Conservation (phyloP, 352 stramenopile species). For the Globisporangium paroecandrum region DNA sequence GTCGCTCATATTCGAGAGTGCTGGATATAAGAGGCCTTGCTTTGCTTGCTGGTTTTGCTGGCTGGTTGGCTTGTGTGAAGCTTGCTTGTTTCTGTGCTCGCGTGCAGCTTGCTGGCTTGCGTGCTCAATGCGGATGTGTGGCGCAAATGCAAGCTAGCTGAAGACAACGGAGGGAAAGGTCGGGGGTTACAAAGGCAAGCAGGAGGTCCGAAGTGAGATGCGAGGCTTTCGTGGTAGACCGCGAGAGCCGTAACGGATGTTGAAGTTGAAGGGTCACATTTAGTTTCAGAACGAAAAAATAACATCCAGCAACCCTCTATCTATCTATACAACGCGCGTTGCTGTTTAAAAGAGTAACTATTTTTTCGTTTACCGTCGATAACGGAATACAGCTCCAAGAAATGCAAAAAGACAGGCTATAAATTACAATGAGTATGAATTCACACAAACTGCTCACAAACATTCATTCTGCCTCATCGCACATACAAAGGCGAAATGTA, state of each 20-base stretch:
- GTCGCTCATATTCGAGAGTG: slow-evolving; percentile 24
- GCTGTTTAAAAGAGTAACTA: too few species aligned
- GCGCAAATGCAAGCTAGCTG: slow-evolving; percentile 2
- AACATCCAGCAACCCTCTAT: too few species aligned
- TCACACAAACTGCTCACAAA: too few species aligned
- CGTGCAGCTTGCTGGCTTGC: neutral
- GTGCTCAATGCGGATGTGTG: slow-evolving; percentile 10
- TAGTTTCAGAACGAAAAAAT: neutral
- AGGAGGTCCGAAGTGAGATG: neutral
- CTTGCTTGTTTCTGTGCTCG: neutral
- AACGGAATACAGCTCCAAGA: too few species aligned
- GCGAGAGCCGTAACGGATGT: slow-evolving; percentile 13
- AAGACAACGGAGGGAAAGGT: neutral
- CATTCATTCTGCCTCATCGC: too few species aligned
- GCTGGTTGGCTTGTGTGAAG: neutral
- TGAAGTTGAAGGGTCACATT: slow-evolving; percentile 6
- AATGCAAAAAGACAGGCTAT: too few species aligned
- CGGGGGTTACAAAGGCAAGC: neutral
- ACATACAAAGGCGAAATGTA: too few species aligned
- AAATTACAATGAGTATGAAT: too few species aligned
- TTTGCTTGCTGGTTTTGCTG: neutral
- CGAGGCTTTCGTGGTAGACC: neutral
- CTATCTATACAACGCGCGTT: too few species aligned
- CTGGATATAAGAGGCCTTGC: neutral
- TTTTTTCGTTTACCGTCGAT: too few species aligned